These are phyloP conservation scores for Thalassiosira allenii DNA, from an alignment of 352 stramenopile species.

Conservation along the genomic window DNA sequence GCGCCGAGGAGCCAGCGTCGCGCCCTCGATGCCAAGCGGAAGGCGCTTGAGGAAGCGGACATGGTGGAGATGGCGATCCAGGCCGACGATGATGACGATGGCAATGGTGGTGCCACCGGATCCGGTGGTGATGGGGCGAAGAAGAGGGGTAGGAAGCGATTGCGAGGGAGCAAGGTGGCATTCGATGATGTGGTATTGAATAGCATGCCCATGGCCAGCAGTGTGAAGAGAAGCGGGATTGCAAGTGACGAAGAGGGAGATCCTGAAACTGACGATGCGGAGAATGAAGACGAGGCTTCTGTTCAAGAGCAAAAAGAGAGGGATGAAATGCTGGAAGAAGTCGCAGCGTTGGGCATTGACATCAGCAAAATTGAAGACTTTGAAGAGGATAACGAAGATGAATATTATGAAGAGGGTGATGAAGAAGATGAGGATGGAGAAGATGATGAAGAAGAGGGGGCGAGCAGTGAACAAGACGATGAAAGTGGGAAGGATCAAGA, in stretches of 20 bases:
- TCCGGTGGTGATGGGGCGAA: no score
- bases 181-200: constrained; percentile 71
- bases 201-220: constrained; percentile 52
- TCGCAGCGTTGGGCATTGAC: constrained; percentile 36
- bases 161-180: constrained; percentile 67
- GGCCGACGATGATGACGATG: constrained; percentile 53
- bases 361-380: constrained; percentile 14
- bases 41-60: constrained; percentile 68
- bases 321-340: constrained; percentile 40
- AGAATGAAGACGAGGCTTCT: constrained; percentile 29
- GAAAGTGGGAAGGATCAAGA: constrained; percentile 25
- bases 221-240: constrained; percentile 12
- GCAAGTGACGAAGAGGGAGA: constrained; percentile 12
- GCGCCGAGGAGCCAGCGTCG: constrained; percentile 51
- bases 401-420: constrained; percentile 15
- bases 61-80: constrained; percentile 60
- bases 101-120: constrained; percentile 14
- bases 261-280: constrained; percentile 19
- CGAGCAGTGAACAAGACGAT: constrained; percentile 28
- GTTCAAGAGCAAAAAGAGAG: constrained; percentile 46
- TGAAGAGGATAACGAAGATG: constrained; percentile 21
- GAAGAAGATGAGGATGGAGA: constrained; percentile 30
- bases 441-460: constrained; percentile 30
- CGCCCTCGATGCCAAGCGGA: constrained; percentile 65
- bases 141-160: constrained; percentile 44